Conservation (phyloP, 2,329 filamentous ascomycete species). For the Botrytis elliptica region DNA sequence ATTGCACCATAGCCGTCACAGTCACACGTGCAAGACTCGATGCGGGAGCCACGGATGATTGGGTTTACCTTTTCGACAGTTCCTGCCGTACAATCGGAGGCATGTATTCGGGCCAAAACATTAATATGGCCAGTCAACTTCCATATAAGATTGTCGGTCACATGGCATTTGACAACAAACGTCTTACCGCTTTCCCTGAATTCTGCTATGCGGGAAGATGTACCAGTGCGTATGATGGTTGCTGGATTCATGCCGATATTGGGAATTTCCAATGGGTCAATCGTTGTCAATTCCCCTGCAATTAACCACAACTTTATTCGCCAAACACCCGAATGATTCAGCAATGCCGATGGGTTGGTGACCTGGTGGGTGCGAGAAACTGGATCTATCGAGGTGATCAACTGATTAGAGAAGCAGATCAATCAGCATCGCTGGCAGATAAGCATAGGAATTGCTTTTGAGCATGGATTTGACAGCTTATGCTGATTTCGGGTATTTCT, state of each 20-base stretch:
- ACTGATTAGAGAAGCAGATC: not conserved
- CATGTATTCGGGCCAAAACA: no score
- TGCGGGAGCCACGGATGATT: rapidly evolving
- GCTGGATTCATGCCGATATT: not conserved
- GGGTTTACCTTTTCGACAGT: not conserved
- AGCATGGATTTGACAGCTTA: not conserved
- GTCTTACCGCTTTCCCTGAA: not conserved
- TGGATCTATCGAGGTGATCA: not conserved
- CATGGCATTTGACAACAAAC: not conserved
- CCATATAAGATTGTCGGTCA: conserved; percentile 6
- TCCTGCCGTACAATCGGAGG: not conserved
- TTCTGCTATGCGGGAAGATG: not conserved
- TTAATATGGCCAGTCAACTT: conserved; percentile 3
- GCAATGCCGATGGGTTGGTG: not conserved
- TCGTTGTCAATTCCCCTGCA: not conserved
- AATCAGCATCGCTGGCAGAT: not conserved
- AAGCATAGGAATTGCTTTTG: not conserved
- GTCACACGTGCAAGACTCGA: not conserved
- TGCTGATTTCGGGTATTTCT: not conserved
- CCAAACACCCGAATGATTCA: not conserved
- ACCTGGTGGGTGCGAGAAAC: no score
- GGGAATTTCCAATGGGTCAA: not conserved
- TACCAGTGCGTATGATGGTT: not conserved
- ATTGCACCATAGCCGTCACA: not conserved
- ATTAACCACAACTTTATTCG: not conserved